Base-by-base conservation (phyloP, 306 rosid genomes). In the Gleditsia sinensis region DNA sequence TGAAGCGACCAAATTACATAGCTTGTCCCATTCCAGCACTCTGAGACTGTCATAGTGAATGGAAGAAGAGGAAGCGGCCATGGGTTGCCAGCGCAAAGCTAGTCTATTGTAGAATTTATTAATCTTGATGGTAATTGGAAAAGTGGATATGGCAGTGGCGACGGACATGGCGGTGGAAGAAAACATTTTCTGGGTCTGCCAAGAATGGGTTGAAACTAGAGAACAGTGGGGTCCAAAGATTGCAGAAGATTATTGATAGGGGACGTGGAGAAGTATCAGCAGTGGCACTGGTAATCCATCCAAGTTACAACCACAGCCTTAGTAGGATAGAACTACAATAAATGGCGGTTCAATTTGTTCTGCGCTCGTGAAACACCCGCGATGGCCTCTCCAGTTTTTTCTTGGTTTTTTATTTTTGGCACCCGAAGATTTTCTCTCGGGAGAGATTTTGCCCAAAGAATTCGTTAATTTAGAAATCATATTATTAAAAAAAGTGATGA, bases 1-100 rank as follows among this genome's bases (percentile, higher is more conserved):
- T 80, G 91, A 81, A 73, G 95, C 83, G 24, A 94, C 98, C 72
- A 85, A 84, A n/a, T 94, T 87, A 46, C 93, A 91, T 42, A 91
- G 92, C 79, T 90, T 88, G 80, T 90, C 96, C 97, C 97, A 94
- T 79, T 91, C 92, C 62, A 94, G 85, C 4, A 92, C 91, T 80
- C 97, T 80, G 78, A 90, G 93, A 27, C 89, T 90, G 61, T 91
- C 90, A 19, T 72, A 45, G 72, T 84, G 90, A 54, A 88, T 84
- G 5, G 95, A 86, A 40, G 88, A 76, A 76, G 69, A 23, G 24
- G 81, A 69, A 13, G 82, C 19, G 0, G 77, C 33, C 65, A 82
- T 64, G 40, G 75, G 60, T 74, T 62, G 84, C 19, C 27, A 43
- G 40, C 68, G 58, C 28, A 71, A 71, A 30, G 83, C 17, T 3